Conservation (phyloP, 306 rosid genomes). For the Betula pendula region DNA sequence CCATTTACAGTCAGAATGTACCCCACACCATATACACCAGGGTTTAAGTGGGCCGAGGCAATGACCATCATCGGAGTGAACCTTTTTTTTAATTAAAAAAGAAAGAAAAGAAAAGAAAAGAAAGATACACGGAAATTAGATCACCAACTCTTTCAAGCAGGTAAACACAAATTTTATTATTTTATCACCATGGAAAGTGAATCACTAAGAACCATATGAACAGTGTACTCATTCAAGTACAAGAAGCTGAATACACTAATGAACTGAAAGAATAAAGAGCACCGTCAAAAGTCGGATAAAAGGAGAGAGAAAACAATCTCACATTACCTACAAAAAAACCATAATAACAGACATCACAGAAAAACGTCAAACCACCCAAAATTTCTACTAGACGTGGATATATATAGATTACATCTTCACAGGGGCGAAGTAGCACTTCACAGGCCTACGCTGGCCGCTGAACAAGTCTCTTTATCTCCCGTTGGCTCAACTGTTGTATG, state of each 20-base stretch:
- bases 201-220: neutral
- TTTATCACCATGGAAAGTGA: neutral
- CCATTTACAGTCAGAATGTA: no score
- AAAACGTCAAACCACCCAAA: neutral
- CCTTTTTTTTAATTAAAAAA: no score
- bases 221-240: neutral
- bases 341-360: neutral
- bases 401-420: conserved; percentile 22
- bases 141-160: neutral
- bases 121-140: neutral
- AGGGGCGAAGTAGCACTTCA: conserved; percentile 30
- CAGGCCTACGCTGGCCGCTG: conserved; percentile 21
- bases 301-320: neutral
- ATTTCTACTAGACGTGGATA: conserved; percentile 22
- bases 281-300: neutral
- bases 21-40: no score
- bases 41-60: no score
- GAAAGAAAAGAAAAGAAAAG: no score
- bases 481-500: conserved; percentile 33
- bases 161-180: no score
- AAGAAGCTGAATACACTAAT: neutral
- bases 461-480: conserved; percentile 9
- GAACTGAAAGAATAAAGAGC: neutral
- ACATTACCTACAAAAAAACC: neutral
- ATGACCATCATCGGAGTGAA: no score